Percentiles rank a stretch among this genome's conserved stretches.
phyloP scores from a whole-genome alignment of 1,284 basidiomycete species.

The Ustilago loliicola region DNA sequence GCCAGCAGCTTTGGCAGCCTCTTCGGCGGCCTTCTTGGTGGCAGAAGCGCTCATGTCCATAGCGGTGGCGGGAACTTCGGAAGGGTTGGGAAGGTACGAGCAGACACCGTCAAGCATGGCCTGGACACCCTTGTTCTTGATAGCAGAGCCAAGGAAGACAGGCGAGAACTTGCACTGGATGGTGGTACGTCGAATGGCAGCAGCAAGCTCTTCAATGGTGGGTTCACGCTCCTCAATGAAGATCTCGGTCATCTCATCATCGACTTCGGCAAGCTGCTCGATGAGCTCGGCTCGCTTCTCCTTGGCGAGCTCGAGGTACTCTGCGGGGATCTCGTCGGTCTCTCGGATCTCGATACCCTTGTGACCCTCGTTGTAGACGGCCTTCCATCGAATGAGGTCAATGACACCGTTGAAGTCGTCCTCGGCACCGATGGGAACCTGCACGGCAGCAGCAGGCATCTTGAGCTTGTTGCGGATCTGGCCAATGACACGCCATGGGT shows the following conservation, averaged over 20 bases:
- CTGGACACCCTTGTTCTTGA: slow-evolving; percentile 98
- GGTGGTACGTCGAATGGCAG: slow-evolving; percentile 89
- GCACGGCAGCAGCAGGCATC: slow-evolving; percentile 93
- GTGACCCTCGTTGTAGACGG: slow-evolving; percentile 91
- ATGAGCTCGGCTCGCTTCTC: slow-evolving; percentile 80
- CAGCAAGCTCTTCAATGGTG: slow-evolving; percentile 77
- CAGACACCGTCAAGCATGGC: slow-evolving; percentile 94
- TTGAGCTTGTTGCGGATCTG: slow-evolving; percentile 93
- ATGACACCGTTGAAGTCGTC: slow-evolving; percentile 89
- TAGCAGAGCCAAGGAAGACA: slow-evolving; percentile 95
- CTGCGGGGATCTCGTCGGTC: slow-evolving; percentile 87
- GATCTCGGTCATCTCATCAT: slow-evolving; percentile 92
- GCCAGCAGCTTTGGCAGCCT: slow-evolving; percentile 53
- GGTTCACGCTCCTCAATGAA: slow-evolving; percentile 79
- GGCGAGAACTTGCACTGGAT: slow-evolving; percentile 91
- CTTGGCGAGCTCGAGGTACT: slow-evolving; percentile 72
- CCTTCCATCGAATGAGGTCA: slow-evolving; percentile 93
- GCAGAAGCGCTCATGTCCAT: slow-evolving; percentile 81
- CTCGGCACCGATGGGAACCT: slow-evolving; percentile 94
- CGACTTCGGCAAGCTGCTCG: slow-evolving; percentile 94
- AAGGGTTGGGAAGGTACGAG: slow-evolving; percentile 92
- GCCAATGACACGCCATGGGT: slow-evolving; percentile 93
- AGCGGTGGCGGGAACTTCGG: slow-evolving; percentile 83
- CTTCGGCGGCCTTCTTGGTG: slow-evolving; percentile 57
- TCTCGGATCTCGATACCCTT: slow-evolving; percentile 91